These are phyloP conservation scores for Hemileccinum impolitum DNA, from an alignment of 768 basidiomycete species.

Conservation along the genomic window DNA sequence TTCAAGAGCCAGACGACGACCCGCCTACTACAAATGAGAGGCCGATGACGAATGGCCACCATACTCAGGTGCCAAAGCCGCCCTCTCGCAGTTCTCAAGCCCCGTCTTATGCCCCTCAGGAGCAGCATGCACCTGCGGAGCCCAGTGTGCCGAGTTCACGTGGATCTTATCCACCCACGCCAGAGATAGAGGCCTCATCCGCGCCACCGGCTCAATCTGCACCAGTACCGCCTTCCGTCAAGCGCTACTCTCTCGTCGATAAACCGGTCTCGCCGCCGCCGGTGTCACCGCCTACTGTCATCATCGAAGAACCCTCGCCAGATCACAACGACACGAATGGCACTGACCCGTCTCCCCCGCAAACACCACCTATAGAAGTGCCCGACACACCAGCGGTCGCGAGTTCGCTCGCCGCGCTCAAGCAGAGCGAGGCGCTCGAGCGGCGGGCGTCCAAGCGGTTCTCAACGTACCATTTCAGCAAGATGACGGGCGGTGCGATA, in stretches of 20 bases:
- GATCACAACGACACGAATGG: conserved; percentile 29
- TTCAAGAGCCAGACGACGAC: conserved; percentile 33
- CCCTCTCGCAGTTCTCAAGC: conserved; percentile 14
- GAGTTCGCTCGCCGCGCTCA: conserved; percentile 81
- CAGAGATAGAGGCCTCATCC: conserved; percentile 27
- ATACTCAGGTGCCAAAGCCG: conserved; percentile 12
- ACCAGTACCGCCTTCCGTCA: conserved; percentile 61
- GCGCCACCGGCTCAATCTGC: conserved; percentile 20
- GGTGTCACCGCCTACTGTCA: conserved; percentile 45
- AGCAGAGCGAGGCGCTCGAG: conserved; percentile 81
- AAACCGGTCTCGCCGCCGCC: conserved; percentile 49
- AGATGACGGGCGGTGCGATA: conserved; percentile 69
- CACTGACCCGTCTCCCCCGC: conserved; percentile 29
- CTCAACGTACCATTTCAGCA: conserved; percentile 90
- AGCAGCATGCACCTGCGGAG: conserved; percentile 13
- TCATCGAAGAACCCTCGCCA: conserved; percentile 35
- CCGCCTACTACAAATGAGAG: conserved; percentile 11
- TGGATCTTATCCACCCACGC: conserved; percentile 16
- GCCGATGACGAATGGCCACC: conserved; percentile 12
- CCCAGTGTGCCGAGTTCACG: conserved; percentile 2
- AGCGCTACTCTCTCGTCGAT: conserved; percentile 78
- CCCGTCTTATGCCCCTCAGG: conserved; percentile 3
- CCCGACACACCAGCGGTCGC: conserved; percentile 63
- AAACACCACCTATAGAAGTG: conserved; percentile 36
- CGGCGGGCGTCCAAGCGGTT: conserved; percentile 94